Base-by-base conservation (phyloP, 352 stramenopile genomes). In the Globisporangium perplexum region DNA sequence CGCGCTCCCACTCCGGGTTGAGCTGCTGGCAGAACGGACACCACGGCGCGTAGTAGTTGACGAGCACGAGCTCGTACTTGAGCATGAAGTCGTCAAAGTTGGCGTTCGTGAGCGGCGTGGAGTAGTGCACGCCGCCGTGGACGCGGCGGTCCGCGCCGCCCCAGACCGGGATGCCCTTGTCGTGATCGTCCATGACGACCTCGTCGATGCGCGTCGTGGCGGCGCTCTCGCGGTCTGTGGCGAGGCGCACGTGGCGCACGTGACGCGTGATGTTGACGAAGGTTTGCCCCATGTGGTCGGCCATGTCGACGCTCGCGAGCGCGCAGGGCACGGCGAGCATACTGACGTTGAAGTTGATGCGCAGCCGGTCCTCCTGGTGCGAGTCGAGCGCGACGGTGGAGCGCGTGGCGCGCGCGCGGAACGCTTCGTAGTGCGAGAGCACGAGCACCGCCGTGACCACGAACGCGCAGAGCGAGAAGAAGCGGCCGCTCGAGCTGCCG, bases 261-360 rank as follows among this genome's bases (percentile, higher is more conserved):
- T 93, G 78, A 52, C 79, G 78, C 59, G 80, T 93, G 53, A 91
- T 70, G 54, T 91, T 93, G 20, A 74, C 68, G 47, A 89, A 86
- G 28, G 57, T 55, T 59, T 83, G 76, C 39, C 82, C 82, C 77
- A 90, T 91, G 66, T 88, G 70, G 69, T 93, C 81, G 56, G 81
- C 78, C 48, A 93, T 55, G 54, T 93, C 81, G 47, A 91, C 74
- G 56, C 80, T 91, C 26, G 79, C 78, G 54, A 81, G 68, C 20
- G 70, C 53, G 50, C 83, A 93, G 3, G 83, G 81, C 47, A 93
- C 69, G 18, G 80, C 72, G 47, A 88, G 69, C 43, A 93, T 52
- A 60, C 76, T 89, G 31, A 93, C 74, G 60, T 93, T 93, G 53
- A 93, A 93, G 56, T 91, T 91, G 43, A 93, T 85, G 33, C 80